Conservation (phyloP, 1,284 basidiomycete genomes). For the Naganishia sp. region DNA sequence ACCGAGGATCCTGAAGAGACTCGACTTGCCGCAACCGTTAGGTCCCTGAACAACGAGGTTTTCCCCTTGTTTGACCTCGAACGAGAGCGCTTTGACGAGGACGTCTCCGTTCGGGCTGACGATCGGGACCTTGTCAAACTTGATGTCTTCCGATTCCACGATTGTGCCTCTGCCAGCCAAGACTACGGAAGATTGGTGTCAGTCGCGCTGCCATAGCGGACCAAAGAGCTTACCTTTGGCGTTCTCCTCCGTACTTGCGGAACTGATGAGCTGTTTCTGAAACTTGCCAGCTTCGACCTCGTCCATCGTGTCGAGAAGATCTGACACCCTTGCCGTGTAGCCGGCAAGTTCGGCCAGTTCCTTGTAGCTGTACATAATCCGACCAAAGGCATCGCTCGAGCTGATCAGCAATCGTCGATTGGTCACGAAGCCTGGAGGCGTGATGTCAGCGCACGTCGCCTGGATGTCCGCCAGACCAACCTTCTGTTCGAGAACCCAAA, state of each 20-base stretch:
- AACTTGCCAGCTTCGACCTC: constrained; percentile 83
- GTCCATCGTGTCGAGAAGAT: constrained; percentile 87
- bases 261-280: constrained; percentile 82
- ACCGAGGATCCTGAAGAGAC: constrained; percentile 89
- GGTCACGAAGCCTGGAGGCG: constrained; percentile 76
- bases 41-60: constrained; percentile 84
- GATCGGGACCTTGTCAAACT: constrained; percentile 90
- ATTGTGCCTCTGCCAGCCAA: constrained; percentile 76
- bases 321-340: constrained; percentile 87
- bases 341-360: constrained; percentile 94
- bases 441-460: background rate
- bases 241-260: constrained; percentile 74
- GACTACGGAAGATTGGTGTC: constrained; percentile 57
- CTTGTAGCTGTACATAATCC: constrained; percentile 91
- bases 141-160: constrained; percentile 76
- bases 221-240: constrained; percentile 63
- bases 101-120: constrained; percentile 96
- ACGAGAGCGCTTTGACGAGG: constrained; percentile 78
- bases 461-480: constrained; percentile 51
- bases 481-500: constrained; percentile 82
- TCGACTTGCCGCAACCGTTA: constrained; percentile 86
- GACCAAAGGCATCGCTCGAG: constrained; percentile 61
- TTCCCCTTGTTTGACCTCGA: constrained; percentile 86
- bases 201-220: background rate
- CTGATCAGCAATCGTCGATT: constrained; percentile 83